Conservation (phyloP, 805 yeast species). For the Clavispora asparagi region DNA sequence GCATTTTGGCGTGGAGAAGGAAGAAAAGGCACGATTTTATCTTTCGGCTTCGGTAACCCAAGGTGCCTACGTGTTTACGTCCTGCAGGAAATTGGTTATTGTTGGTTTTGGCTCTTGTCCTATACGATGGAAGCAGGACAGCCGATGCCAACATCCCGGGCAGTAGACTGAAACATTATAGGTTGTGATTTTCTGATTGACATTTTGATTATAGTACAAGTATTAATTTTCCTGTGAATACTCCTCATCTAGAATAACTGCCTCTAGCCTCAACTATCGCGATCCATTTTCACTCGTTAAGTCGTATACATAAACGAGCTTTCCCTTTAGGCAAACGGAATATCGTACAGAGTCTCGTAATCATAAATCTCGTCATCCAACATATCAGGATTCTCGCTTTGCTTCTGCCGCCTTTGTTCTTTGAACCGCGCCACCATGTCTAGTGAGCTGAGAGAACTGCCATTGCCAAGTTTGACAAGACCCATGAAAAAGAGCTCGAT, state of each 20-base stretch:
- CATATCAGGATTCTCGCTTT: slow-evolving; percentile 1
- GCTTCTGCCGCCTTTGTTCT: slow-evolving; percentile 3
- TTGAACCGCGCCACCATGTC: slow-evolving; percentile 11
- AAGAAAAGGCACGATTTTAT: neutral
- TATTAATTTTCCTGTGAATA: neutral
- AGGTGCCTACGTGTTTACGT: neutral
- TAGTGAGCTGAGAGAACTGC: slow-evolving; percentile 24
- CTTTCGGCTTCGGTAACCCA: neutral
- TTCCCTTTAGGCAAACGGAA: slow-evolving; percentile 12
- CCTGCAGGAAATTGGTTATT: neutral
- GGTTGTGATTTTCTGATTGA: too few species aligned
- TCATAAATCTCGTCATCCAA: slow-evolving; percentile 12
- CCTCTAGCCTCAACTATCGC: neutral
- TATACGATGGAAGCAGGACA: neutral
- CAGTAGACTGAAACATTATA: too few species aligned
- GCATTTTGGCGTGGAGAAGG: neutral
- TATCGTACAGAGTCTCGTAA: slow-evolving; percentile 10
- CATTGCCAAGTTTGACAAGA: slow-evolving; percentile 28
- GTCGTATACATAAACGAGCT: neutral
- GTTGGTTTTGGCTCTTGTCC: neutral
- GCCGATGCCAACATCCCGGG: neutral
- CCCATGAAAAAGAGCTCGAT: slow-evolving; percentile 29
- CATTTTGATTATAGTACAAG: too few species aligned
- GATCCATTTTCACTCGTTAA: neutral
- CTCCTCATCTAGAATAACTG: neutral